phyloP scores from a whole-genome alignment of 768 basidiomycete species.

The Lactarius hatsudake region DNA sequence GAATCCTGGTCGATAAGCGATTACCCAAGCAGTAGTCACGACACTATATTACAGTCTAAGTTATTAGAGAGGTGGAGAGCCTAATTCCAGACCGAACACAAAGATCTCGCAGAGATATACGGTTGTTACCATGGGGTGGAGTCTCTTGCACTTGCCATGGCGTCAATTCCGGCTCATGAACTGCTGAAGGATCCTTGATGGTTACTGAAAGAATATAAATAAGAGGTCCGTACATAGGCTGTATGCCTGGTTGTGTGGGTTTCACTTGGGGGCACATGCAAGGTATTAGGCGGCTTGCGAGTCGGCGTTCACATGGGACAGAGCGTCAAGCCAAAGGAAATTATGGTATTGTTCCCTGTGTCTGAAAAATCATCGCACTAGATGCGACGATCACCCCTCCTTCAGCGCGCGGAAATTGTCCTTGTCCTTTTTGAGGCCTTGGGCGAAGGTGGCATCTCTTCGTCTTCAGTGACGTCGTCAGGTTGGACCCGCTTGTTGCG shows the following conservation, averaged over 20 bases:
- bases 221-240: background rate
- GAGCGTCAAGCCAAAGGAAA: background rate
- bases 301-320: background rate
- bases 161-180: background rate
- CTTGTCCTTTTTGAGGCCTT: slow-evolving; percentile 11
- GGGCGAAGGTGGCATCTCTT: background rate
- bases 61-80: background rate
- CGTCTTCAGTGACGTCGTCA: slow-evolving; percentile 32
- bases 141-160: background rate
- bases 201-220: background rate
- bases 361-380: background rate
- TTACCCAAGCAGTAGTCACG: background rate
- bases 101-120: background rate
- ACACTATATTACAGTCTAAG: background rate
- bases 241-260: background rate
- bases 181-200: background rate
- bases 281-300: background rate
- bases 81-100: background rate
- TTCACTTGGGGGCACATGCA: background rate
- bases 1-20: background rate
- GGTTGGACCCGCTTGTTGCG: slow-evolving; percentile 35
- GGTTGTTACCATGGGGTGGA: background rate
- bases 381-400: background rate
- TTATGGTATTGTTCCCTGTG: background rate
- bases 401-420: slow-evolving; percentile 1